Conservation (phyloP, 331 rosid species). For the Pyracantha coccinea region DNA sequence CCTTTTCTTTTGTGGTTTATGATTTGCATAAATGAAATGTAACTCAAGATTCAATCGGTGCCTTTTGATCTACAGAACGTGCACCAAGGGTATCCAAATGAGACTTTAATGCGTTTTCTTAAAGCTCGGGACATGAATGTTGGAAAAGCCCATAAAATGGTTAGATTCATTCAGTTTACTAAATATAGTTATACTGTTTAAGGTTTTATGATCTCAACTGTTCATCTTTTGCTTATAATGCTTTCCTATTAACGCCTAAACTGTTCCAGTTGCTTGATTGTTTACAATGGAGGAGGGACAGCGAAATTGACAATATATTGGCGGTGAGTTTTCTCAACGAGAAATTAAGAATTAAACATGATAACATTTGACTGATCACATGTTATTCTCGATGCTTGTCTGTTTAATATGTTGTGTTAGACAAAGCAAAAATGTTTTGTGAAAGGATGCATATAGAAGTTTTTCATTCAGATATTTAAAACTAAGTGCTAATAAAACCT, state of each 20-base stretch:
- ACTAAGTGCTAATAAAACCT: background rate
- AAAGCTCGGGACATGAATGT: conserved; percentile 88
- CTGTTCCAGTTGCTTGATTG: conserved; percentile 72
- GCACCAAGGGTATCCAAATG: conserved; percentile 69
- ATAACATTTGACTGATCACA: background rate
- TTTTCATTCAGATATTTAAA: background rate
- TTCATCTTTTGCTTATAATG: conserved; percentile 13
- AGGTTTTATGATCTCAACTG: background rate
- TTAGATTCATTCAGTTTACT: conserved; percentile 20
- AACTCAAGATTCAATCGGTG: background rate
- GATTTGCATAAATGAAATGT: background rate
- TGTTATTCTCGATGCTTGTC: conserved; percentile 10
- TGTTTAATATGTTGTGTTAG: background rate
- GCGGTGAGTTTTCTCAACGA: conserved; percentile 44
- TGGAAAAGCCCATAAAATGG: conserved; percentile 88
- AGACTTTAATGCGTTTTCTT: conserved; percentile 65
- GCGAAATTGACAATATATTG: conserved; percentile 73
- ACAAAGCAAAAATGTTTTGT: background rate
- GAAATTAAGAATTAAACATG: background rate
- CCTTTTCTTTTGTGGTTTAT: background rate
- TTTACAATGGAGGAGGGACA: conserved; percentile 79
- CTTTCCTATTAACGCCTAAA: conserved; percentile 19
- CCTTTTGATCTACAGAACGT: conserved; percentile 51
- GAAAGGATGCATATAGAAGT: background rate
- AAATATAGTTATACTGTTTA: background rate